phyloP scores from a whole-genome alignment of 2,329 filamentous ascomycete species.

The Fusarium sp. region DNA sequence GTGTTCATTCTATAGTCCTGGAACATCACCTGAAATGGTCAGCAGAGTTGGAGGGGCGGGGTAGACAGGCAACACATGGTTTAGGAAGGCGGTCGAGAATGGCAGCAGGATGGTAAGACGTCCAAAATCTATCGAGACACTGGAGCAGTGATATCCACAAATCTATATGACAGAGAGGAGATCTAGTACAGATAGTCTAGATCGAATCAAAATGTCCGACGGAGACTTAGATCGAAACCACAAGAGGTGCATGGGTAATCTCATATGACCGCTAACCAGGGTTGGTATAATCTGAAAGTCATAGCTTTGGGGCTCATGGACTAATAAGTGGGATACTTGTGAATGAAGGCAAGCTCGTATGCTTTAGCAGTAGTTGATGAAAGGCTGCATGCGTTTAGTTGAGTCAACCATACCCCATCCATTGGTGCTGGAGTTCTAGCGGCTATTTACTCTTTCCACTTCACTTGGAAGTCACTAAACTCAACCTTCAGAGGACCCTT shows the following conservation, averaged over 20 bases:
- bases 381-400: not conserved
- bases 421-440: accelerated
- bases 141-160: not conserved
- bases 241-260: accelerated
- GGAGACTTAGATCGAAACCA: not conserved
- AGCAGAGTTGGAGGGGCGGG: not conserved
- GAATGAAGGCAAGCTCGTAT: not conserved
- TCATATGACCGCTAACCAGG: accelerated
- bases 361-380: not conserved
- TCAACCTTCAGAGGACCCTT: not conserved
- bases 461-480: not conserved
- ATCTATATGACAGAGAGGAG: not conserved
- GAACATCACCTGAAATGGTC: accelerated
- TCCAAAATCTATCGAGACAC: accelerated
- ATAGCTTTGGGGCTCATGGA: accelerated
- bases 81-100: not conserved
- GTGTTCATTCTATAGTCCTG: not conserved
- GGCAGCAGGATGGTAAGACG: not conserved
- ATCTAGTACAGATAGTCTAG: too few species aligned
- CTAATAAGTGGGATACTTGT: accelerated
- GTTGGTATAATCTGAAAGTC: not conserved
- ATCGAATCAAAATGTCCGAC: accelerated
- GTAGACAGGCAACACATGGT: not conserved
- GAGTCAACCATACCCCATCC: accelerated
- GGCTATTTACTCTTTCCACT: not conserved